A percentile compares a stretch with the other conserved stretches of the same genome.
Evolutionary conservation across 2,329 filamentous ascomycete species (phyloP).

Genomic region (Lasiodiplodia gonubiensis): DNA sequence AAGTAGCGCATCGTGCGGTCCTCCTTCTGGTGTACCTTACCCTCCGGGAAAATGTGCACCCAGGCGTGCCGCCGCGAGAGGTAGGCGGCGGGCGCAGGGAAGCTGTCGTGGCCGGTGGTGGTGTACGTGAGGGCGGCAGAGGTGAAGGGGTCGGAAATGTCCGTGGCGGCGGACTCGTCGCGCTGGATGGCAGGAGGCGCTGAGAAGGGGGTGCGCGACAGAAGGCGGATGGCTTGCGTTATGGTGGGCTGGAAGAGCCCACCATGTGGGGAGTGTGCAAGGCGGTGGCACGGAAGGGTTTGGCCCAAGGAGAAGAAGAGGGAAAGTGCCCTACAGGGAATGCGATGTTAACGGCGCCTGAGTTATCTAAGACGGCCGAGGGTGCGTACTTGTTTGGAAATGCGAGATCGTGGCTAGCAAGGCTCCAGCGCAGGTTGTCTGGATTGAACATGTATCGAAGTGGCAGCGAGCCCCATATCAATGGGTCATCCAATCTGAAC

Average conservation of each 20-base stretch:
- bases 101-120: conserved; percentile 69
- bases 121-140: conserved; percentile 63
- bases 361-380: background rate
- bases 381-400: conserved; percentile 77
- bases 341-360: background rate
- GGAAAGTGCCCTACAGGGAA: conserved; percentile 62
- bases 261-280: conserved; percentile 76
- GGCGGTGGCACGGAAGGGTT: conserved; percentile 85
- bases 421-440: conserved; percentile 80
- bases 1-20: conserved; percentile 87
- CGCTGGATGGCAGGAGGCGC: conserved; percentile 11
- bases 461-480: conserved; percentile 91
- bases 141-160: conserved; percentile 61
- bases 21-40: conserved; percentile 87
- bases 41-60: conserved; percentile 97
- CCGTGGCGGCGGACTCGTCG: conserved; percentile 30
- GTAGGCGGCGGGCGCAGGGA: conserved; percentile 75
- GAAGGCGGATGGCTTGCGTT: conserved; percentile 80
- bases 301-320: conserved; percentile 90
- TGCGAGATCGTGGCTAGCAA: conserved; percentile 95
- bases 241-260: conserved; percentile 91
- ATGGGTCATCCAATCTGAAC: conserved; percentile 83
- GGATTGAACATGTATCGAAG: conserved; percentile 73
- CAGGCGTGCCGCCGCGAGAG: conserved; percentile 74
- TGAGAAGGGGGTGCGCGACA: conserved; percentile 66